Evolutionary conservation across 169 alveolate genomes (phyloP), one percentile per base, ranked within the genome.

Genomic region (Theileria parva): DNA sequence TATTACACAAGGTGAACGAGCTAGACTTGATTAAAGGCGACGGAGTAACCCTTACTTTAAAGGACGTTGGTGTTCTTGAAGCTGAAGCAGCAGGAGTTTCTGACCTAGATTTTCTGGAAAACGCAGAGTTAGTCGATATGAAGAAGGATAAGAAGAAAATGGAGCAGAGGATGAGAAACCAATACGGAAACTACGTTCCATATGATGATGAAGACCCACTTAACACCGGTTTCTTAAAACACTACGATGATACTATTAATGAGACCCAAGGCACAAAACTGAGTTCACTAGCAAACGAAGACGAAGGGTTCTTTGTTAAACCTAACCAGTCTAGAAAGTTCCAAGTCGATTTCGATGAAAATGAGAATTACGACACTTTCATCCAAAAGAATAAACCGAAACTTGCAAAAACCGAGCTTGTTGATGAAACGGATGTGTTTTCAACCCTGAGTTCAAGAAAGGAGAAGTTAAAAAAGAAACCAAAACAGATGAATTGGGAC

Each of bases 61-160:
- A 77, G 19, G 91, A 85, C 27, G 80, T 78, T 28, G 87, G 87
- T 17, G 85, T 85, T 13, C 32, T 85, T 50, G 91, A 85, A 32
- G 89, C 86, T 0, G 86, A 85, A 34, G 79, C 81, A 2, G 91
- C 83, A 8, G 87, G 87, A 8, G 67, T 78, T 34, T 85, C 78
- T n/a, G 91, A 85, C n/a, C 55, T 78, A 9, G 86, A 77, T 78
- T 85, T 73, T 39, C 64, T 85, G 61, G 87, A 85, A 61, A 61
- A 77, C 69, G 74, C 80, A 4, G 85, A 85, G 48, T 37, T 85
- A 19, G 85, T 80, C 1, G 19, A 15, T n/a, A 37, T 60, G 87
- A 65, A n/a, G 72, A 83, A 68, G 48, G 50, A 21, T 71, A 57
- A 15, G 39, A 34, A 15, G 19, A 71, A 13, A 57, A 64, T 57